These are phyloP conservation scores for Oenanthe javanica DNA, from an alignment of 140 eudicot genomes.

Conservation along the genomic window DNA sequence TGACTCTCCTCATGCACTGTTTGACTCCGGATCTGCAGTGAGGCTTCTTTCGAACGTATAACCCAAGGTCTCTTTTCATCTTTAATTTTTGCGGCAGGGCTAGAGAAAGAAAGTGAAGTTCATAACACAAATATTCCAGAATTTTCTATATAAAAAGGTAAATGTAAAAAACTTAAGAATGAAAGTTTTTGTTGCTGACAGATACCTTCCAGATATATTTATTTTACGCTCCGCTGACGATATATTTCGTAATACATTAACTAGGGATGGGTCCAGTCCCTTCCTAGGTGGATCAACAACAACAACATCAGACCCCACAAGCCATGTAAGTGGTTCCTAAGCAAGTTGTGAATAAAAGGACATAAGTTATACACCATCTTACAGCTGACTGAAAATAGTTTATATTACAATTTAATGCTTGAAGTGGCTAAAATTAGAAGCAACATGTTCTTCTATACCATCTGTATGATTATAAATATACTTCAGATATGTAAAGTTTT, in stretches of 20 bases:
- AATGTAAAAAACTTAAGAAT: not conserved
- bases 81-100: slow-evolving; percentile 44
- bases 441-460: not conserved
- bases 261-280: slow-evolving; percentile 76
- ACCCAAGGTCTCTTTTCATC: slow-evolving; percentile 93
- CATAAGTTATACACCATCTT: slow-evolving; percentile 1
- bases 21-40: slow-evolving; percentile 43
- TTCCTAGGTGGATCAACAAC: slow-evolving; percentile 99
- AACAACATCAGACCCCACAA: slow-evolving; percentile 86
- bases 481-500: not conserved
- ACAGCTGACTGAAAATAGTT: not conserved
- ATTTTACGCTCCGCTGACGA: slow-evolving; percentile 47
- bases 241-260: slow-evolving; percentile 45
- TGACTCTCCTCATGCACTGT: slow-evolving; percentile 47
- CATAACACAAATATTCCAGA: slow-evolving; percentile 11
- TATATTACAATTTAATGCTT: not conserved
- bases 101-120: slow-evolving; percentile 19
- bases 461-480: not conserved
- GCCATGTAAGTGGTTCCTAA: slow-evolving; percentile 94
- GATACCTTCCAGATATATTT: slow-evolving; percentile 51
- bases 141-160: slow-evolving; percentile 8
- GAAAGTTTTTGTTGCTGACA: not conserved
- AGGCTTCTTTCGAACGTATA: slow-evolving; percentile 76
- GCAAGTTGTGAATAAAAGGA: slow-evolving; percentile 18
- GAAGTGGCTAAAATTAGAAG: not conserved